Percentiles rank a stretch among this genome's conserved stretches.
phyloP scores from a whole-genome alignment of 2,329 filamentous ascomycete genomes.

The Sclerotinia trifoliorum region DNA sequence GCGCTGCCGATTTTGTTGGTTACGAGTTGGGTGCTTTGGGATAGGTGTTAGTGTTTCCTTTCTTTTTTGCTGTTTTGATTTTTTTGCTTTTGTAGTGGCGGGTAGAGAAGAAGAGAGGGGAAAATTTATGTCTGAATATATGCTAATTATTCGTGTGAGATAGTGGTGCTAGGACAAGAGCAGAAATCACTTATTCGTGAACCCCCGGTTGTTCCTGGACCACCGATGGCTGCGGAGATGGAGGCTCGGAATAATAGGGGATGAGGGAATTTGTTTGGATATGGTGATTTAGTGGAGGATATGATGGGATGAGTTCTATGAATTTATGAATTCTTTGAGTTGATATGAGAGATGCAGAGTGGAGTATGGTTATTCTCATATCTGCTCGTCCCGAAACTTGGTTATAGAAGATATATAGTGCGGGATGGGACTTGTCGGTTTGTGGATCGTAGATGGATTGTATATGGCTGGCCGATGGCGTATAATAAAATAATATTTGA shows the following conservation, averaged over 20 bases:
- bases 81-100: neutral
- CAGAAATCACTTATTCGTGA: constrained; percentile 18
- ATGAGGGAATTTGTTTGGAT: neutral
- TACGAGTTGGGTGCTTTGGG: constrained; percentile 39
- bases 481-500: neutral
- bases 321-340: neutral
- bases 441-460: neutral
- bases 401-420: neutral
- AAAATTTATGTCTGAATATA: neutral
- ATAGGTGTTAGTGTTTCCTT: constrained; percentile 34
- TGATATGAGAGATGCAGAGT: neutral
- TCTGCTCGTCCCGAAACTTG: neutral
- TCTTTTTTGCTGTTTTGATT: neutral
- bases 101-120: neutral
- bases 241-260: neutral
- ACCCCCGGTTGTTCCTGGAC: neutral
- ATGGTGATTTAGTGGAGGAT: neutral
- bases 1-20: constrained; percentile 39
- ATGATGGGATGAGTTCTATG: neutral
- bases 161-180: constrained; percentile 15
- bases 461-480: neutral
- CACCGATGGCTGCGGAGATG: constrained; percentile 3
- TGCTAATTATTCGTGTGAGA: constrained; percentile 3
- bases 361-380: neutral
- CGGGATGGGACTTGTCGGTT: neutral